Evolutionary conservation across 2,329 filamentous ascomycete species (phyloP), one percentile per base, ranked within the genome.

Genomic region (Cordyceps fumosorosea): DNA sequence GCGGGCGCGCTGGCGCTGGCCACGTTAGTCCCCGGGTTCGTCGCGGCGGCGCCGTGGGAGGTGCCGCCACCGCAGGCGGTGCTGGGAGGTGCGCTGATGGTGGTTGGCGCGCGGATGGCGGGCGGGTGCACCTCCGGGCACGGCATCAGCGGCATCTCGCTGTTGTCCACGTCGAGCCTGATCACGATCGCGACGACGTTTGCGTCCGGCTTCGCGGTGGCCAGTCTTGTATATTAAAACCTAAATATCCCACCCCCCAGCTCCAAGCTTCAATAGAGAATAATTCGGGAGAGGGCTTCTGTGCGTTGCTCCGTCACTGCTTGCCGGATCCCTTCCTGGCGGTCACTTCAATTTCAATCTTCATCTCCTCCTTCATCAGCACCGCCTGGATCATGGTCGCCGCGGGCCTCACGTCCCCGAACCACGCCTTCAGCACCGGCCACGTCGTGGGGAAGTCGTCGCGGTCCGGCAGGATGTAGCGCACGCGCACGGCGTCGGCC

Each of bases 71-170:
- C 67, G 2, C 69, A 75, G 64, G 81, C 84, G 0, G 67, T 80
- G 0, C 52, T 77, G 0, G 87, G 87, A 1, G 87, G 87, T 0
- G 74, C 81, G 3, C 63, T 81, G 16, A 82, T 89, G 74, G 78
- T 81, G 0, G 69, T 89, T 10, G 87, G 87, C 1, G 78, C 85
- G 1, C 80, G 86, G 55, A 69, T 89, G 60, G 86, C 83, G 0
- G 86, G 85, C 1, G 87, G 87, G 0, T 90, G 87, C 65, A 88
- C 87, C 0, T 87, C 84, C 5, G 87, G 87, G 0, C 87, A 90
- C 69, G 87, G 87, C 0, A 85, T 90, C 65, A 88, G 83, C 63
- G 87, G 87, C 0, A 79, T 89, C 68, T 82, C 83, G n/a, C 75
- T 86, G 64, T 74, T 89, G 56, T 85, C 82, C 0, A 73, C 82